Conservation (phyloP, 2,329 filamentous ascomycete species). For the Scedosporium dehoogii region DNA sequence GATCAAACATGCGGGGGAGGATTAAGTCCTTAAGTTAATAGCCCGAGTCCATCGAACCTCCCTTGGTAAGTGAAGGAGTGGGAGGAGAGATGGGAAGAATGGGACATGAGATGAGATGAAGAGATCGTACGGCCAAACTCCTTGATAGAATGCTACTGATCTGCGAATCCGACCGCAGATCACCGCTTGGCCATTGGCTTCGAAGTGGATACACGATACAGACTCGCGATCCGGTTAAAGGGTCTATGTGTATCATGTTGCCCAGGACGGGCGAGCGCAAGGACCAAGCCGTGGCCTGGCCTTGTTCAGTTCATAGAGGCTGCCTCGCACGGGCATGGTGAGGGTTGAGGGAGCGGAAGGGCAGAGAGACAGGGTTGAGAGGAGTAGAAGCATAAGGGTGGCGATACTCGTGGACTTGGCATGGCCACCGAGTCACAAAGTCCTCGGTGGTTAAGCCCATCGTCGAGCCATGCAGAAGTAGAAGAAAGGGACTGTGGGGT, state of each 20-base stretch:
- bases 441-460: background rate
- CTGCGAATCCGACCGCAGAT: background rate
- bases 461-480: too few relatives aligned
- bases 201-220: background rate
- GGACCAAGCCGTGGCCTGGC: background rate
- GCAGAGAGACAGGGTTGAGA: background rate
- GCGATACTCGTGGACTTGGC: background rate
- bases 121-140: background rate
- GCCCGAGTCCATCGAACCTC: background rate
- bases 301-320: background rate
- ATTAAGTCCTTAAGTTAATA: constrained; percentile 2
- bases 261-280: background rate
- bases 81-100: background rate
- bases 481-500: background rate
- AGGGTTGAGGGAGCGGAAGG: background rate
- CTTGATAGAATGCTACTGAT: background rate
- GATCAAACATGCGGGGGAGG: background rate
- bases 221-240: constrained; percentile 4
- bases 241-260: background rate
- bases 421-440: background rate
- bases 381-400: background rate
- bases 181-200: background rate
- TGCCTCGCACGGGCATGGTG: background rate
- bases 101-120: background rate
- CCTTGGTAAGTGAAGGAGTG: background rate